Conservation (phyloP, 2,329 filamentous ascomycete species). For the Blastomyces parvus region DNA sequence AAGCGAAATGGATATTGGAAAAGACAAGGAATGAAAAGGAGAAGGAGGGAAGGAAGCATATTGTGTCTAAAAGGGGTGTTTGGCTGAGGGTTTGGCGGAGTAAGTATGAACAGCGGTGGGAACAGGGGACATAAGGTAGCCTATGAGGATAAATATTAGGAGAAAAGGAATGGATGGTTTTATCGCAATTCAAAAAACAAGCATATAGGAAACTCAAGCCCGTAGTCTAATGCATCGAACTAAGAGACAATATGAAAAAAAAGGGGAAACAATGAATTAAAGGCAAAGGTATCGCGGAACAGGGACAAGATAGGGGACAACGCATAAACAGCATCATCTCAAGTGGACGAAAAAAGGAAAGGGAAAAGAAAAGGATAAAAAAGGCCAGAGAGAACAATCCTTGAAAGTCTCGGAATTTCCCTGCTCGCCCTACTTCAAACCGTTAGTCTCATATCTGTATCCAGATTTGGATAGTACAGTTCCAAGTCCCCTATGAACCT, state of each 20-base stretch:
- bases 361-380: constrained; percentile 4
- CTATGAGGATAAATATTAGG: not conserved
- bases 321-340: not conserved
- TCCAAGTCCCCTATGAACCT: constrained; percentile 73
- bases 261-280: not conserved
- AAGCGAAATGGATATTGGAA: not conserved
- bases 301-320: not conserved
- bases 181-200: not conserved
- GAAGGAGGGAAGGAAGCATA: not conserved
- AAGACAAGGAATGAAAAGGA: not conserved
- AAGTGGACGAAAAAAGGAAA: not conserved
- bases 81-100: not conserved
- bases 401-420: constrained; percentile 21
- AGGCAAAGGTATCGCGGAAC: not conserved
- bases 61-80: not conserved
- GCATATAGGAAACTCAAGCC: not conserved
- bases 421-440: constrained; percentile 23
- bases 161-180: not conserved
- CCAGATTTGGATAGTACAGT: constrained; percentile 72
- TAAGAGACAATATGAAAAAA: not conserved
- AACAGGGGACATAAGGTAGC: not conserved
- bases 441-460: constrained; percentile 56
- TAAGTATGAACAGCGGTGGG: not conserved
- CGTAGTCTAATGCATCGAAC: not conserved
- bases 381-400: not conserved